Evolutionary conservation across 1,284 basidiomycete species (phyloP).

Genomic region (Takashimella koratensis): DNA sequence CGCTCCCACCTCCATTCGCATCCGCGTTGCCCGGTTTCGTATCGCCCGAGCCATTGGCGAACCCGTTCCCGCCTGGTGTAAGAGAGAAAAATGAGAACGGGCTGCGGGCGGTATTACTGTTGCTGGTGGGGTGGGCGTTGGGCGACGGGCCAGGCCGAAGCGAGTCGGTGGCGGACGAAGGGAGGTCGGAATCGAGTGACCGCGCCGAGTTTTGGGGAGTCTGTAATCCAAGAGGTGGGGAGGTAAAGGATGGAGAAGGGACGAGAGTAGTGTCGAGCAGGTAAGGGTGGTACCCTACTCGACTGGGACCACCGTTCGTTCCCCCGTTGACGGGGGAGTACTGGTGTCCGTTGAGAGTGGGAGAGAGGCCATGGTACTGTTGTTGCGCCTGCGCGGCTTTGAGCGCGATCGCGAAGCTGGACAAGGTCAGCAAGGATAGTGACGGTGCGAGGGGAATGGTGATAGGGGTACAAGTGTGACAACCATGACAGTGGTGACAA

Average conservation of each 20-base stretch:
- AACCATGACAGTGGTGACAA: too few species aligned
- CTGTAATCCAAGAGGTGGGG: background rate
- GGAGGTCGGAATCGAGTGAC: background rate
- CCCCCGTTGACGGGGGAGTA: background rate
- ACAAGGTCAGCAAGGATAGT: background rate
- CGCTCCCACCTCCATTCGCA: conserved; percentile 5
- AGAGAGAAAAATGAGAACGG: conserved; percentile 19
- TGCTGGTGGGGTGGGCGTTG: too few species aligned
- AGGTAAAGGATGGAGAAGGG: background rate
- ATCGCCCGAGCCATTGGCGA: background rate
- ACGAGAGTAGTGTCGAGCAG: background rate
- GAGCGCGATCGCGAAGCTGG: conserved; percentile 8
- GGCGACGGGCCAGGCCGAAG: background rate
- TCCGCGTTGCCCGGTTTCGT: conserved; percentile 6
- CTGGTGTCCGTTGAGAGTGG: background rate
- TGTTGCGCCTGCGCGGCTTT: conserved; percentile 6
- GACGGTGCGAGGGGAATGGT: background rate
- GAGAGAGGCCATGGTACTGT: background rate
- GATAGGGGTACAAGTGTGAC: too few species aligned
- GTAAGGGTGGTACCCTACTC: background rate
- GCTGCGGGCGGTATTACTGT: conserved; percentile 4
- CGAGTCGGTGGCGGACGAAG: background rate
- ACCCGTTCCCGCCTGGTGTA: conserved; percentile 7
- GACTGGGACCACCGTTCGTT: background rate
- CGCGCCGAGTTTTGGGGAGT: background rate